Conservation (phyloP, 768 basidiomycete genomes). For the Agrocybe pediades region DNA sequence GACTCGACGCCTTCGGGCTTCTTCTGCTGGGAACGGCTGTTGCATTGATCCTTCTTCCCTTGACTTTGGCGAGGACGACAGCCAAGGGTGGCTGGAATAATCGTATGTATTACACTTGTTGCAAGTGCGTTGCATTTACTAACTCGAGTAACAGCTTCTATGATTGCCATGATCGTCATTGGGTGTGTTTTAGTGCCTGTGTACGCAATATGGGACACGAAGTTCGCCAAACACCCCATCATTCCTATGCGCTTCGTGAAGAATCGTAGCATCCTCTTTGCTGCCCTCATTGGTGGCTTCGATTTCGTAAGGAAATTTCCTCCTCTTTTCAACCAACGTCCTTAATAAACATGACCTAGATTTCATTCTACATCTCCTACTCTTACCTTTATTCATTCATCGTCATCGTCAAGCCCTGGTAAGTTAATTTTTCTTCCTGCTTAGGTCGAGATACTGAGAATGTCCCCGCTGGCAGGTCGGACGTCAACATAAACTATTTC, state of each 20-base stretch:
- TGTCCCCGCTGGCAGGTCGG: slow-evolving; percentile 41
- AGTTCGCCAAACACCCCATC: slow-evolving; percentile 57
- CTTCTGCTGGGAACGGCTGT: slow-evolving; percentile 48
- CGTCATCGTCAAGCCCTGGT: slow-evolving; percentile 52
- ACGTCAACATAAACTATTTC: slow-evolving; percentile 64
- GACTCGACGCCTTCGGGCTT: slow-evolving; percentile 55
- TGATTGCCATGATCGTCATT: slow-evolving; percentile 52
- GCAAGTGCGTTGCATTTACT: not conserved
- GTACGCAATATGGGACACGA: slow-evolving; percentile 49
- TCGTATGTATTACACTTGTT: slow-evolving; percentile 33
- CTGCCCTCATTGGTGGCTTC: slow-evolving; percentile 61
- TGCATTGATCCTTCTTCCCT: slow-evolving; percentile 54
- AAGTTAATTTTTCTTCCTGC: not conserved
- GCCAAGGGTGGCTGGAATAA: slow-evolving; percentile 45
- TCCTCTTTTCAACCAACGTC: no score
- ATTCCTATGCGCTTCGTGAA: slow-evolving; percentile 58
- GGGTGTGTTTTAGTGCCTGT: slow-evolving; percentile 45
- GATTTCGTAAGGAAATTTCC: slow-evolving; percentile 49
- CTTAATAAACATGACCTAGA: slow-evolving; percentile 33
- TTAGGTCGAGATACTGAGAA: not conserved
- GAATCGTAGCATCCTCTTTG: slow-evolving; percentile 61
- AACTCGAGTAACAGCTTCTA: slow-evolving; percentile 37
- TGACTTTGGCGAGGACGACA: slow-evolving; percentile 44
- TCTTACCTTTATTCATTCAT: slow-evolving; percentile 77
- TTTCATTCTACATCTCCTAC: slow-evolving; percentile 69